Base-by-base conservation (phyloP, 116 monocot genomes). In the Posidonia oceanica region DNA sequence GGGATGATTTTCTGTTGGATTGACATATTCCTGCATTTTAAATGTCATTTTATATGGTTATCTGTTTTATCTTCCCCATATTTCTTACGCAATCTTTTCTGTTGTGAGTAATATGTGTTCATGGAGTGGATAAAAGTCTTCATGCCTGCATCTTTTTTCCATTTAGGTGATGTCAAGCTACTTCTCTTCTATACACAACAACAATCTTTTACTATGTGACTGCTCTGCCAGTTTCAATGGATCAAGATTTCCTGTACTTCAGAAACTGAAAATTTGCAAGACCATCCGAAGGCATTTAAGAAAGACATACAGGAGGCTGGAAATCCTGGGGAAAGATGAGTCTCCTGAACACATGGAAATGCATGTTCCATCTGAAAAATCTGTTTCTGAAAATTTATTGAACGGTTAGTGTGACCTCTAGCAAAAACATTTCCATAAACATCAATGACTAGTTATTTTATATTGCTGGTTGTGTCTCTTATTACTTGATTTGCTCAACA, bases 261-360 rank as follows among this genome's bases (percentile, higher is more conserved):
- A 68, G 36, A 68, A 68, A 36, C 68, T 68, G 53, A 68, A 68
- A 20, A 68, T 68, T 7, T 68, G 68, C 23, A 68, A 44, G 53
- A 22, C 36, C 54, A 68, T 68, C 53, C 3, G 14, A 54, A 22
- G 53, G 68, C 29, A 68, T 54, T 36, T 54, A 29, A 71, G 59
- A 59, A 71, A 40, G 22, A 59, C 13, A 36, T 21, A 71, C 71
- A 56, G 71, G 40, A 71, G 41, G 71, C 18, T 71, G 71, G 41
- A 71, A 39, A 42, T 71, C 52, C 29, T 59, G 58, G 71, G 71
- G 10, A 42, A 71, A 58, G 41, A 71, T 59, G 16, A 55, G 41
- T 58, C 59, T 58, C 16, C 58, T 40, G 71, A 71, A 41, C 71
- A 37, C 39, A 41, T n/a, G 20, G 71, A 71, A 71, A 38, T 41